Evolutionary conservation across 257 asterid species (phyloP), one percentile per base, ranked within the genome.

Genomic region (Fraxinus quadrangulata): DNA sequence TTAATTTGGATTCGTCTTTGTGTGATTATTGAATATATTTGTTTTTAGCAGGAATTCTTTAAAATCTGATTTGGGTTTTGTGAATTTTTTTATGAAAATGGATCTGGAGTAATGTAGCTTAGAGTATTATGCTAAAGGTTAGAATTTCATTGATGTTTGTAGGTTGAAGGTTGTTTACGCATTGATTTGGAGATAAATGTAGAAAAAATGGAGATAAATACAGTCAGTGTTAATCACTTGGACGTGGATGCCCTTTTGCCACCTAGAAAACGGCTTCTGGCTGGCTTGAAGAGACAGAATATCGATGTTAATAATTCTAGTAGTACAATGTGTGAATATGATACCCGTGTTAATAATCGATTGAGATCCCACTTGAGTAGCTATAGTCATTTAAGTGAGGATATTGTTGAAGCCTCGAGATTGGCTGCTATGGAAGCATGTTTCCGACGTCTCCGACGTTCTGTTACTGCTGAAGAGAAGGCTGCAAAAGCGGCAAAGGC

Each of bases 401-500:
- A 87, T 78, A 82, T 84, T 34, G 79, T 74, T 39, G 88, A 84
- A 75, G 81, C 84, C 2, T 84, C 90, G 0, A 84, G 84, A 71
- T 26, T 66, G 76, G 87, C 86, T 24, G 90, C 90, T 45, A 17
- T 76, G 13, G 88, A 84, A 73, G 88, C 90, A n/a, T n/a, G n/a
- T n/a, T n/a, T n/a, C n/a, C n/a, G n/a, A n/a, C n/a, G n/a, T n/a
- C n/a, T n/a, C n/a, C n/a, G n/a, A n/a, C n/a, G n/a, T n/a, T n/a
- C n/a, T n/a, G 87, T 86, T 73, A 36, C 71, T 7, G 90, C 90
- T 37, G 88, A 84, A 72, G 90, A 84, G 74, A 87, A 87, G 67
- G 90, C 90, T 42, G 85, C 87, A 4, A 87, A 78, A 79, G 90
- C 90, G n/a, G 88, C 81, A 9, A 84, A 77, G 81, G 90, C 90